phyloP scores from a whole-genome alignment of 148 eudicot genomes.

The Euryodendron excelsum region DNA sequence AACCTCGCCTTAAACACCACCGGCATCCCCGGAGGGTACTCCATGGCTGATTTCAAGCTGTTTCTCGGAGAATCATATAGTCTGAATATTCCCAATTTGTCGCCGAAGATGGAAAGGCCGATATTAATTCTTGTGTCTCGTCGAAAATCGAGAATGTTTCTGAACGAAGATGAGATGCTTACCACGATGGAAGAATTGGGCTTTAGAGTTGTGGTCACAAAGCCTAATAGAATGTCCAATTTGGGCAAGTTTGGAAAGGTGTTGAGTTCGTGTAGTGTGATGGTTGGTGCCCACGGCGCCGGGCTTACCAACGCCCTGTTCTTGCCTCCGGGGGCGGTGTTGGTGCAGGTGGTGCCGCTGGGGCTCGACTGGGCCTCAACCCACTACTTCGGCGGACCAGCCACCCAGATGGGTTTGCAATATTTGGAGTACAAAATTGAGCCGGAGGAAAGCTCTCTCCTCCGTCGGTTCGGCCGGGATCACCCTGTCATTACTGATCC shows the following conservation, averaged over 20 bases:
- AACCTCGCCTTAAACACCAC: conserved; percentile 27
- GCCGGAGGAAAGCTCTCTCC: conserved; percentile 55
- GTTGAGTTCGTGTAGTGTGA: conserved; percentile 45
- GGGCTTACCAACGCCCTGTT: conserved; percentile 52
- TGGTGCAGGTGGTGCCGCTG: conserved; percentile 55
- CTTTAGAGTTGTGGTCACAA: conserved; percentile 25
- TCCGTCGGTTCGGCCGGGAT: conserved; percentile 36
- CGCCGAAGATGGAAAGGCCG: conserved; percentile 14
- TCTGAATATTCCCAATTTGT: conserved; percentile 19
- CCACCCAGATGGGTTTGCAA: conserved; percentile 40
- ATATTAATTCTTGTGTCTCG: conserved; percentile 46
- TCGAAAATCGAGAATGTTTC: conserved; percentile 29
- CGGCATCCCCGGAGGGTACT: conserved; percentile 33
- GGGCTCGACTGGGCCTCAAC: conserved; percentile 44
- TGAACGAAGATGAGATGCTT: conserved; percentile 45
- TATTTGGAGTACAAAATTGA: conserved; percentile 50
- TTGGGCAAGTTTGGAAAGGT: conserved; percentile 30
- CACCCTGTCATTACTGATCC: conserved; percentile 44
- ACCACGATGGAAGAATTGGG: conserved; percentile 43
- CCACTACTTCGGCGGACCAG: conserved; percentile 41
- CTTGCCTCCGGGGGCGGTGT: conserved; percentile 45
- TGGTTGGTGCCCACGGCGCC: conserved; percentile 64
- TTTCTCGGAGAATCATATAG: conserved; percentile 33
- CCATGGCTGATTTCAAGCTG: conserved; percentile 37
- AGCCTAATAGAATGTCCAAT: conserved; percentile 24